These are phyloP conservation scores for Fagus crenata DNA, from an alignment of 306 rosid species.

Conservation along the genomic window DNA sequence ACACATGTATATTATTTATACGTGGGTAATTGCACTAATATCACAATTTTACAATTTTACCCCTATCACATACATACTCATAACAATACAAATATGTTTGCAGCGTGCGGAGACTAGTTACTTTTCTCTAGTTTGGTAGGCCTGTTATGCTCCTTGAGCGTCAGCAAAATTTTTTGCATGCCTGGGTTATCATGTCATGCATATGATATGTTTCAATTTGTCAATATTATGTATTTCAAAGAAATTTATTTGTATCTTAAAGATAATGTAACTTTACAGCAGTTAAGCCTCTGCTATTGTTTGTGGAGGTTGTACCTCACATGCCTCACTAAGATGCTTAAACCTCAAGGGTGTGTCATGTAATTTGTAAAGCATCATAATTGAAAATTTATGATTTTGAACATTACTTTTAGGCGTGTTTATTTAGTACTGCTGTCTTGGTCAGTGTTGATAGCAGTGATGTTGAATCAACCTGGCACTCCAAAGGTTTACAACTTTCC, in stretches of 20 bases:
- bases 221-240: background rate
- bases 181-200: background rate
- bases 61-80: too few relatives aligned
- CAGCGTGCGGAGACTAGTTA: background rate
- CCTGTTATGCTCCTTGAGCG: background rate
- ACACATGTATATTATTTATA: too few relatives aligned
- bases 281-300: background rate
- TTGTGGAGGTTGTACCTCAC: background rate
- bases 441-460: background rate
- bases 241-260: background rate
- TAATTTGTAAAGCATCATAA: background rate
- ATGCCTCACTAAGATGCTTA: background rate
- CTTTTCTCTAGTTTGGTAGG: background rate
- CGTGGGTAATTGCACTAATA: too few relatives aligned
- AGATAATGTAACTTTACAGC: background rate
- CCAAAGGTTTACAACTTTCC: background rate
- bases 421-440: background rate
- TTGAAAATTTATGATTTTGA: background rate
- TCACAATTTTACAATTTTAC: too few relatives aligned
- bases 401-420: background rate
- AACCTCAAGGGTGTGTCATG: too few relatives aligned
- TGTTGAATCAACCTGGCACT: too few relatives aligned
- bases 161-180: background rate
- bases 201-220: background rate
- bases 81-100: background rate